Percentiles rank a stretch among this genome's conserved stretches.
These are phyloP conservation scores for Angomonas deanei DNA, from an alignment of 208 protist species.

Conservation along the genomic window DNA sequence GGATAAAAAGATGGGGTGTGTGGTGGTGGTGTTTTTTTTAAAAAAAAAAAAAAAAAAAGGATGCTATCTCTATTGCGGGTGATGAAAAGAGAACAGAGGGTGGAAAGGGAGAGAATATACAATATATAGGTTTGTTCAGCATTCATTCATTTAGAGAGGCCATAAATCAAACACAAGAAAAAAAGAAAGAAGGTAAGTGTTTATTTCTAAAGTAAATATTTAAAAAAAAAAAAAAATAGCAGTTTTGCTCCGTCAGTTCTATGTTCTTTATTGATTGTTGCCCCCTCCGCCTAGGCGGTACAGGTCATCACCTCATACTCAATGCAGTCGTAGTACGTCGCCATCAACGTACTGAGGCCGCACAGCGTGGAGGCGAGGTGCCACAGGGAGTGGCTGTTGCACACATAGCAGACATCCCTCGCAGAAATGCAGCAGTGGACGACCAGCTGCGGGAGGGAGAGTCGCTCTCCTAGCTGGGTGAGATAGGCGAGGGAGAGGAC, in stretches of 20 bases:
- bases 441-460: slow-evolving; percentile 17
- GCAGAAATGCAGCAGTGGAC: slow-evolving; percentile 32
- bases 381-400: slow-evolving; percentile 72
- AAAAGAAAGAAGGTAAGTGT: background rate
- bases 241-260: background rate
- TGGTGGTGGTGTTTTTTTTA: too few species aligned
- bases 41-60: background rate
- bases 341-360: slow-evolving; percentile 32
- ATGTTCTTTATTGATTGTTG: slow-evolving; percentile 8
- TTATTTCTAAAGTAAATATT: background rate
- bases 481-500: background rate
- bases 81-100: background rate
- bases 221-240: slow-evolving; percentile 2
- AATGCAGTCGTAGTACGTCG: slow-evolving; percentile 56
- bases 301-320: slow-evolving; percentile 49
- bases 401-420: slow-evolving; percentile 44
- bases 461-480: too few species aligned
- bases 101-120: background rate
- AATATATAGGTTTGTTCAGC: too few species aligned
- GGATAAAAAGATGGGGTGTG: too few species aligned
- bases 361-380: slow-evolving; percentile 54
- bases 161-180: background rate
- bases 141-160: background rate
- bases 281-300: too few species aligned
- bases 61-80: too few species aligned